phyloP scores from a whole-genome alignment of 2,329 filamentous ascomycete genomes.

The Cladorrhinum sp. region DNA sequence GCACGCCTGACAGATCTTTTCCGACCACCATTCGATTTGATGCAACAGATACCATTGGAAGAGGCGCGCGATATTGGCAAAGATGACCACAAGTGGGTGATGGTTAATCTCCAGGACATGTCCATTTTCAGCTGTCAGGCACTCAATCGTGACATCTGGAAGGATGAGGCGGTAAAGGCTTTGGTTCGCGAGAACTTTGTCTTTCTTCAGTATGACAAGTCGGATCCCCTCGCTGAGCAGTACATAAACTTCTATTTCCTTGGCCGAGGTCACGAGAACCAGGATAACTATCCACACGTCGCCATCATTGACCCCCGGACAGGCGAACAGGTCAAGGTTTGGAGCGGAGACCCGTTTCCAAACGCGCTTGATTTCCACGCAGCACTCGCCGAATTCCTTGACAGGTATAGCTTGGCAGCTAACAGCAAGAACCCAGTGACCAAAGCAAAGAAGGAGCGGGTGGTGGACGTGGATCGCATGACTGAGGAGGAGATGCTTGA shows the following conservation, averaged over 20 bases:
- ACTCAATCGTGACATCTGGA: slow-evolving; percentile 94
- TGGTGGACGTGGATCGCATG: slow-evolving; percentile 78
- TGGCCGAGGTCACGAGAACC: slow-evolving; percentile 66
- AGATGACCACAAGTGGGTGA: slow-evolving; percentile 85
- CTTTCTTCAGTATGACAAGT: slow-evolving; percentile 88
- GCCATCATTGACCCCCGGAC: slow-evolving; percentile 94
- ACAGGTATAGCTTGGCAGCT: slow-evolving; percentile 84
- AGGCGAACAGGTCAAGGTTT: slow-evolving; percentile 94
- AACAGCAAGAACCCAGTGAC: slow-evolving; percentile 93
- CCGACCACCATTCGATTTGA: slow-evolving; percentile 86
- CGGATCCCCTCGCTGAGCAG: slow-evolving; percentile 59
- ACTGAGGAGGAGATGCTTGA: slow-evolving; percentile 97
- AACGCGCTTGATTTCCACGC: slow-evolving; percentile 77
- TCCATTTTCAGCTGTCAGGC: slow-evolving; percentile 93
- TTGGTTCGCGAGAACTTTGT: slow-evolving; percentile 89
- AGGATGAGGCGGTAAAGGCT: slow-evolving; percentile 73
- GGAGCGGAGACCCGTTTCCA: slow-evolving; percentile 81
- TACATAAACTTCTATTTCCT: slow-evolving; percentile 90
- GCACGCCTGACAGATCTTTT: slow-evolving; percentile 86
- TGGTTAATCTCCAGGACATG: slow-evolving; percentile 93
- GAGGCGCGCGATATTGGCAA: slow-evolving; percentile 81
- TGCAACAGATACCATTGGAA: slow-evolving; percentile 77
- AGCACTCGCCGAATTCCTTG: slow-evolving; percentile 92
- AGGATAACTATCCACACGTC: slow-evolving; percentile 93
- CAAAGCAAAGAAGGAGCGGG: slow-evolving; percentile 63